A percentile compares a stretch with the other conserved stretches of the same genome.
phyloP scores from a whole-genome alignment of 345 rosid species.

The Rhizophora apiculata region DNA sequence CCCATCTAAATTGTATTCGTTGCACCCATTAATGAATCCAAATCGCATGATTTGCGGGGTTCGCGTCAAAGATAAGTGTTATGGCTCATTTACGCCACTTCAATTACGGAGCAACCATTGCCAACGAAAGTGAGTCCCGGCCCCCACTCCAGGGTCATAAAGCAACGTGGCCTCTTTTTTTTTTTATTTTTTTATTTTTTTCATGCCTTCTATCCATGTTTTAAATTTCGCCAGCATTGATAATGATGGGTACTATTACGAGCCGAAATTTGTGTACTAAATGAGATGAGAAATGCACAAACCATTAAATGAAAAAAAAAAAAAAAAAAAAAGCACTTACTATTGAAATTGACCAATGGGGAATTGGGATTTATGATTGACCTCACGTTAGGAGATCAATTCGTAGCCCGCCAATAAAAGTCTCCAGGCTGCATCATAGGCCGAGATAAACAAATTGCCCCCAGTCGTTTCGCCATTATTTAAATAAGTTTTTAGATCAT shows the following conservation, averaged over 20 bases:
- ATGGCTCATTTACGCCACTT: background rate
- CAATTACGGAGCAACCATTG: conserved; percentile 1
- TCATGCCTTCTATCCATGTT: background rate
- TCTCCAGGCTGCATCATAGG: conserved; percentile 20
- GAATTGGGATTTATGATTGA: conserved; percentile 13
- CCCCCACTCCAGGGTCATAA: background rate
- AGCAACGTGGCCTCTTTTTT: background rate
- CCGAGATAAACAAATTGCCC: background rate
- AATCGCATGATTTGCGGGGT: conserved; percentile 29
- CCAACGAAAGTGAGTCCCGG: background rate
- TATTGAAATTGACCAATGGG: too few species aligned
- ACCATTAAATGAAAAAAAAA: conserved; percentile 3
- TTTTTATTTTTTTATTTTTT: background rate
- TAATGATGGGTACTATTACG: background rate
- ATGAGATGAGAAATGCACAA: background rate
- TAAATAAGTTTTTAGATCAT: too few species aligned
- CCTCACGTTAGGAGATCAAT: background rate
- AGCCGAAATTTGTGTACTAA: conserved; percentile 17
- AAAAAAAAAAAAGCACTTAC: background rate
- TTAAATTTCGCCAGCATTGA: background rate
- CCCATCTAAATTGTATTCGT: background rate
- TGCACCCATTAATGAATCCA: conserved; percentile 7
- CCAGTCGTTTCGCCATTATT: too few species aligned
- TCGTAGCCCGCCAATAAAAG: conserved; percentile 17
- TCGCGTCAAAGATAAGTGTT: conserved; percentile 3